Base-by-base conservation (phyloP, 495 filamentous ascomycete species). In the Melanomma pulvis-pyrius region DNA sequence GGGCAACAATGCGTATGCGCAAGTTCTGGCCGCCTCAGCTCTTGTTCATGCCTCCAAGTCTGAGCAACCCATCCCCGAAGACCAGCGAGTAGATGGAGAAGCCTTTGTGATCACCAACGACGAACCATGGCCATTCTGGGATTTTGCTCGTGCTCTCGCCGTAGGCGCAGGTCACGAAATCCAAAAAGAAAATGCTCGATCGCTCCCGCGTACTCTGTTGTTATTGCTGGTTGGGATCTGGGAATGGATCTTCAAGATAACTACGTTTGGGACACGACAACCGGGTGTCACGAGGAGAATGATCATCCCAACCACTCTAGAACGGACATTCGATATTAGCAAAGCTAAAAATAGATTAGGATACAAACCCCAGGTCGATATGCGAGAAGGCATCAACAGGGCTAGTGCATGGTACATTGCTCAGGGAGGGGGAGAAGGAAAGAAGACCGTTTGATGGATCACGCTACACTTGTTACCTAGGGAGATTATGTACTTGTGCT, bases 281-380 rank as follows among this genome's bases (percentile, higher is more conserved):
- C 60, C 60, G 28, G 11, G 50, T 2, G 22, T 68, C 15, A 68
- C 49, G 30, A 26, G 7, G 12, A 9, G 19, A 22, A 68, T 60
- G 53, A 19, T 68, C 19, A 34, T 26, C 17, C 55, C 55, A 17
- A 68, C 51, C 1, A 44, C 54, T 28, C 24, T 39, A 6, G 44
- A 41, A 7, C 59, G 60, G 1, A 59, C 51, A 3, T 68, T 68
- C 49, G 52, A 68, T 53, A 68, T 68, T 30, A 39, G 13, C 17
- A 68, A 64, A 32, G 60, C 65, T 7, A 68, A 64, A 30, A 28
- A 58, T 22, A 11, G 65, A 34, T 25, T 68, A 22, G 65, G 65
- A n/a, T 68, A 63, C 36, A 13, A 17, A 8, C 52, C 65, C 5
- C 29, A 39, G 39, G 54, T 68, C 12, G 22, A 41, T 30, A 64